A percentile compares a stretch with the other conserved stretches of the same genome.
These are phyloP conservation scores for Coniella vitis DNA, from an alignment of 2,329 filamentous ascomycete genomes.

Conservation along the genomic window DNA sequence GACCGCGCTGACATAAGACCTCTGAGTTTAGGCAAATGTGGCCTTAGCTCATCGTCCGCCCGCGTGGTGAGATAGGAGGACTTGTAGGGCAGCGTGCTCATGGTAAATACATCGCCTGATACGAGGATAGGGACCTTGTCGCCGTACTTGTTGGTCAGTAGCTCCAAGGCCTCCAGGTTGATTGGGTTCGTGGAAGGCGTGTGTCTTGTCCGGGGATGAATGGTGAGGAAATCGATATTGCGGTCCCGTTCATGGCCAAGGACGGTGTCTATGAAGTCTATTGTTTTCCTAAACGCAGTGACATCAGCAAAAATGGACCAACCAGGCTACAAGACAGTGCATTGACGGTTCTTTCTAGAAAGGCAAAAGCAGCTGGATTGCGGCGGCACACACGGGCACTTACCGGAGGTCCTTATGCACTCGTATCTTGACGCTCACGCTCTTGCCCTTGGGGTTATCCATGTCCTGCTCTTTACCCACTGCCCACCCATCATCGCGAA, in stretches of 20 bases:
- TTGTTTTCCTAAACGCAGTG: constrained; percentile 35
- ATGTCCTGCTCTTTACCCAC: constrained; percentile 37
- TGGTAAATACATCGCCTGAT: constrained; percentile 63
- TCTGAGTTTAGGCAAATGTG: constrained; percentile 39
- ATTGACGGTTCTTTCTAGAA: no score
- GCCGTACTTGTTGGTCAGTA: constrained; percentile 46
- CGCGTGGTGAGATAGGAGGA: constrained; percentile 24
- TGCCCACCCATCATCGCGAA: constrained; percentile 47
- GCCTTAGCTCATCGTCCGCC: constrained; percentile 21
- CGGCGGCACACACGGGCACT: background rate
- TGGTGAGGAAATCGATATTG: constrained; percentile 61
- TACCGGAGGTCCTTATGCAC: constrained; percentile 58
- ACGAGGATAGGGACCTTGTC: constrained; percentile 55
- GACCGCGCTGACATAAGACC: constrained; percentile 67
- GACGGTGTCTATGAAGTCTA: constrained; percentile 58
- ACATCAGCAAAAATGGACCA: background rate
- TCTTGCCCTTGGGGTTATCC: constrained; percentile 41
- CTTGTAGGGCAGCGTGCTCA: constrained; percentile 41
- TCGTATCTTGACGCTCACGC: constrained; percentile 64
- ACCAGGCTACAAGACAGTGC: background rate
- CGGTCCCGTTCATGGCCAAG: constrained; percentile 44
- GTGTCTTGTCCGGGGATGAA: constrained; percentile 57
- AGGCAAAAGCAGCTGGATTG: no score
- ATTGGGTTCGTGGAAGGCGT: constrained; percentile 58
- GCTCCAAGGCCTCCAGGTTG: constrained; percentile 51